These are phyloP conservation scores for Coemansia sp. DNA, from an alignment of 192 early-diverging fungal species.

Conservation along the genomic window DNA sequence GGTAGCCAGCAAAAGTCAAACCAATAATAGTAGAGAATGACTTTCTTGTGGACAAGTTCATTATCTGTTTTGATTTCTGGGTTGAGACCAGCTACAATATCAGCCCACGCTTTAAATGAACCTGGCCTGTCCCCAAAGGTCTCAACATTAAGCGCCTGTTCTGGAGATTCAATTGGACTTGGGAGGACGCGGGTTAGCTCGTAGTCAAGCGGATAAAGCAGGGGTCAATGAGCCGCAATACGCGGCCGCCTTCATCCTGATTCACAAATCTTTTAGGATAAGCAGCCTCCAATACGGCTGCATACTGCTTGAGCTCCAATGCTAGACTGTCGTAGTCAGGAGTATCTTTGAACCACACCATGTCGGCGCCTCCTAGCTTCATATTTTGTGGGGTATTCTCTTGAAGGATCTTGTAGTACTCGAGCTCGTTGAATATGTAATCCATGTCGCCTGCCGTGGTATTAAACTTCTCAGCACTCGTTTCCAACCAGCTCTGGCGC, in stretches of 20 bases:
- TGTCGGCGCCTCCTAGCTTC: background rate
- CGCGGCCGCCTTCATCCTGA: background rate
- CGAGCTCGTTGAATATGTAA: background rate
- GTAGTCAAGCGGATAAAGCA: background rate
- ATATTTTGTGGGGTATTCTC: background rate
- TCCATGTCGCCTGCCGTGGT: background rate
- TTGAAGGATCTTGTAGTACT: background rate
- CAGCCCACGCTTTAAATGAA: background rate
- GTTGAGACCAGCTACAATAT: background rate
- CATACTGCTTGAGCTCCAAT: background rate
- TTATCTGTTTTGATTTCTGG: background rate
- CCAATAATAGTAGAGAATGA: background rate
- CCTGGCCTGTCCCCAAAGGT: background rate
- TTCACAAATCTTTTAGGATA: background rate
- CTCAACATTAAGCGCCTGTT: background rate
- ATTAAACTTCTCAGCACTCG: background rate
- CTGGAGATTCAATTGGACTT: slow-evolving; percentile 5
- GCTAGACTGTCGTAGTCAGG: background rate
- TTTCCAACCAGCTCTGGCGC: background rate
- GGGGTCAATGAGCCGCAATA: background rate
- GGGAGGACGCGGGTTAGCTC: slow-evolving; percentile 4
- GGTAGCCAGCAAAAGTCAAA: slow-evolving; percentile 59
- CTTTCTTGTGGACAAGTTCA: background rate
- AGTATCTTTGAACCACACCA: slow-evolving; percentile 10
- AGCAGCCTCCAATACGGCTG: background rate